Conservation (phyloP, 129 eudicot genomes). For the Solidago caesia region DNA sequence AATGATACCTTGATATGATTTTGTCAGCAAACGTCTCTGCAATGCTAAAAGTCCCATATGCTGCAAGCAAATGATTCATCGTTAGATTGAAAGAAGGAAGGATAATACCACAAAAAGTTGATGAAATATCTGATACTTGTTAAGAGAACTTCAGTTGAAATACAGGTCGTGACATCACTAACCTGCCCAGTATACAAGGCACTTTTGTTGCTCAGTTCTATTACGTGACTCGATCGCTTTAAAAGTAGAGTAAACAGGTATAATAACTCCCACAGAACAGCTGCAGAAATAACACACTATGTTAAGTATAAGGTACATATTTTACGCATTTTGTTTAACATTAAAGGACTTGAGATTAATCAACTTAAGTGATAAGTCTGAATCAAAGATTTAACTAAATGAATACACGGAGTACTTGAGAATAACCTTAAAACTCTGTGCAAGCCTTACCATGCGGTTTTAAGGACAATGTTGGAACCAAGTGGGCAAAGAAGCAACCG, state of each 20-base stretch:
- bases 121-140: neutral
- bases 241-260: constrained; percentile 91
- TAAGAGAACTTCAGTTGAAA: neutral
- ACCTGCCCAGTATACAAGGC: constrained; percentile 98
- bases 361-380: neutral
- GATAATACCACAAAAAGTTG: neutral
- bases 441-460: constrained; percentile 74
- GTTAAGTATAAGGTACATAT: constrained; percentile 8
- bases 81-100: neutral
- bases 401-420: neutral
- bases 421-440: neutral
- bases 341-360: neutral
- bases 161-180: constrained; percentile 25
- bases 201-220: constrained; percentile 63
- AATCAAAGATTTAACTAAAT: neutral
- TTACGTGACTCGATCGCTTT: constrained; percentile 73
- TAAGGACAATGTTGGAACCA: constrained; percentile 69
- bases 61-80: constrained; percentile 43
- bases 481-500: constrained; percentile 73
- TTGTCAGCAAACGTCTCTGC: constrained; percentile 78
- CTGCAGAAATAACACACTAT: constrained; percentile 40
- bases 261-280: constrained; percentile 71
- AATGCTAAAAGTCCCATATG: constrained; percentile 83
- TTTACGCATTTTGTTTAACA: constrained; percentile 1
- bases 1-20: constrained; percentile 57